Evolutionary conservation across 805 yeast species (phyloP).

Genomic region (Nakazawaea wickerhamii): DNA sequence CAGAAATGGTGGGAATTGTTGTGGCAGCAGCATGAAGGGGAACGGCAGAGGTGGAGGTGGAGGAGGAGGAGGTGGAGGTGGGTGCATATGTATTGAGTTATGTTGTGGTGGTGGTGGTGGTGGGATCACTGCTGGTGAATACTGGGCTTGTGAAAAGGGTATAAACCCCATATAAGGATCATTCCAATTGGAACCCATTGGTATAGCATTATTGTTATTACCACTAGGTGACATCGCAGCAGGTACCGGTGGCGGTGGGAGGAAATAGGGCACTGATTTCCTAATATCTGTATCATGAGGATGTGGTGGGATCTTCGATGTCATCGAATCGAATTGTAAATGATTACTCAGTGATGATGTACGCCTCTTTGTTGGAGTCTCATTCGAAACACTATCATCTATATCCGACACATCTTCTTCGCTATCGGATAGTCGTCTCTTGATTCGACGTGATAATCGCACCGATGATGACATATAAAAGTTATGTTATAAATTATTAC

Average conservation of each 20-base stretch:
- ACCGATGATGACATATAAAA: neutral
- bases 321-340: neutral
- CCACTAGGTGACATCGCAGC: neutral
- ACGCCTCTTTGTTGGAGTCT: too few species aligned
- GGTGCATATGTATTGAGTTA: neutral
- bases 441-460: slow-evolving; percentile 1
- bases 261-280: slow-evolving; percentile 8
- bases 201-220: too few species aligned
- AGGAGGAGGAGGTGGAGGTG: neutral
- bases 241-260: slow-evolving; percentile 11
- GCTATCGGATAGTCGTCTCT: neutral
- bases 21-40: neutral
- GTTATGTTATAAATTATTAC: too few species aligned
- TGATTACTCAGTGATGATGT: neutral
- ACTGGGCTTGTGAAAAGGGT: too few species aligned
- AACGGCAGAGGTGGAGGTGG: neutral
- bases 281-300: slow-evolving; percentile 3
- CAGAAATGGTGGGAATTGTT: slow-evolving; percentile 1
- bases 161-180: slow-evolving; percentile 2
- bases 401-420: too few species aligned
- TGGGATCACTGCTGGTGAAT: neutral
- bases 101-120: neutral
- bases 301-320: neutral
- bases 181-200: neutral
- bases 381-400: too few species aligned